These are phyloP conservation scores for Coemansia sp. DNA, from an alignment of 192 early-diverging fungal species.

Conservation along the genomic window DNA sequence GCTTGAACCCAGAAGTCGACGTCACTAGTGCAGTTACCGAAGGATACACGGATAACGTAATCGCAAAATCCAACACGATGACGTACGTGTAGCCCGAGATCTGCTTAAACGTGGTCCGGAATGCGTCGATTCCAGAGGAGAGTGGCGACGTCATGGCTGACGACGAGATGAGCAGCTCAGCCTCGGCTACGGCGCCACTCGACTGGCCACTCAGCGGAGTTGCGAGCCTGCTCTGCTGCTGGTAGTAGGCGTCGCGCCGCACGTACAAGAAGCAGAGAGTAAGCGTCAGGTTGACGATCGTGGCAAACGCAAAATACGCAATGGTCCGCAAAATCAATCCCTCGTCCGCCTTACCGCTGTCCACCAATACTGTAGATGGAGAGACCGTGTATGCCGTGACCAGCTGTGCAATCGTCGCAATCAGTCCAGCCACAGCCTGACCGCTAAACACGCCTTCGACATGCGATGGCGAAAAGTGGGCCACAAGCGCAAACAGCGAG, in stretches of 20 bases:
- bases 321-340: constrained; percentile 34
- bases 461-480: constrained; percentile 65
- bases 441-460: constrained; percentile 71
- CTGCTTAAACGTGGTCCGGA: constrained; percentile 38
- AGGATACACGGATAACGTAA: constrained; percentile 73
- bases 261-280: constrained; percentile 29
- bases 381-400: constrained; percentile 52
- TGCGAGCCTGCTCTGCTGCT: constrained; percentile 37
- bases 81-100: constrained; percentile 54
- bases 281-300: constrained; percentile 26
- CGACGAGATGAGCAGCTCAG: constrained; percentile 22
- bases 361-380: constrained; percentile 6
- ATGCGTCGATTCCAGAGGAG: constrained; percentile 10
- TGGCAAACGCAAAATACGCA: constrained; percentile 50
- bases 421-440: constrained; percentile 62
- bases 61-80: constrained; percentile 58
- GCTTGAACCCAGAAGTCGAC: constrained; percentile 42
- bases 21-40: constrained; percentile 69
- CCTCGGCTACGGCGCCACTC: constrained; percentile 14
- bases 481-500: constrained; percentile 68
- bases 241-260: constrained; percentile 37
- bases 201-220: not conserved
- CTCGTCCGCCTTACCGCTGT: not conserved
- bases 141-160: constrained; percentile 1
- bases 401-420: constrained; percentile 64